Evolutionary conservation across 2,329 filamentous ascomycete genomes (phyloP), one percentile per base, ranked within the genome.

Genomic region (Hypoxylon sp.): DNA sequence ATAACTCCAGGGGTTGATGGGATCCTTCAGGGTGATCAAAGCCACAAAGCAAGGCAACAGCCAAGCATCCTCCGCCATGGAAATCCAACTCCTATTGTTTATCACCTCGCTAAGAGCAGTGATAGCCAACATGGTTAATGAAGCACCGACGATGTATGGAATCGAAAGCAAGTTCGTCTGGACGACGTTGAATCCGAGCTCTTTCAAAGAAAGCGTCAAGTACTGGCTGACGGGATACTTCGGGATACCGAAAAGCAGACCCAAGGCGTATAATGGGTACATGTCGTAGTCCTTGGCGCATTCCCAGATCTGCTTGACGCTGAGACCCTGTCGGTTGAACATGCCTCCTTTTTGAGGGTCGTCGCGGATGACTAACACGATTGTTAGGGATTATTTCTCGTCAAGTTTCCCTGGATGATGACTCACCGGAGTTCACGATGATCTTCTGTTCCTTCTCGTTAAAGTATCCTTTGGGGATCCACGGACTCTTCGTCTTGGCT

Each of bases 381-480:
- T n/a, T n/a, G 49, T 62, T 41, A 63, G 37, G n/a, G 27, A 34
- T 16, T 17, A 37, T 7, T 17, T 21, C 30, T 4, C 23, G 16
- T 8, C 20, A 21, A 8, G 2, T 31, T 43, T 5, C 21, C n/a
- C 25, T 19, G 2, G 7, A 9, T 11, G 31, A 20, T 3, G 13
- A 8, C 58, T 44, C 50, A 66, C 67, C 66, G 20, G 63, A 78
- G 61, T 87, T 88, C 4, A 87, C 83, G 70, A 88, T 81, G 51
- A 88, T 87, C 59, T 83, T 83, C 63, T 85, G 82, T 65, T 89
- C 84, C 12, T 71, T 77, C 44, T 86, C 82, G 4, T 69, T 79
- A 66, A 88, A 86, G 79, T 84, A 86, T 2, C 86, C 86, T 13
- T 72, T 70, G 2, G 63, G 66, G 36, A 83, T 82, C 21, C 83